Conservation (phyloP, 371 early-diverging fungal species). For the Lichtheimia ramosa region DNA sequence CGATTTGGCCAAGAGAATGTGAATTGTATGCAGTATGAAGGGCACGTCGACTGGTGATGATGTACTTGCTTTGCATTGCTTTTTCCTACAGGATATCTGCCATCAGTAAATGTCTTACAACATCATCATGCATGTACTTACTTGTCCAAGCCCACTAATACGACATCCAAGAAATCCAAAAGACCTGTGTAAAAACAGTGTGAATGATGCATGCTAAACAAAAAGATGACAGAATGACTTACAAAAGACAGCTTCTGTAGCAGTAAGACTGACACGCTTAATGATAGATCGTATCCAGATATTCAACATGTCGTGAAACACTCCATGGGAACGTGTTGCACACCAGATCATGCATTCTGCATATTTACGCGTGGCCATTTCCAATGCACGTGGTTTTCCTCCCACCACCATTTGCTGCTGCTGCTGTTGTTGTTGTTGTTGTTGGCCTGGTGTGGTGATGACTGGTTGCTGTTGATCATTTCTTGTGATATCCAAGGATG, state of each 20-base stretch:
- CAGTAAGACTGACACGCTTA: slow-evolving; percentile 46
- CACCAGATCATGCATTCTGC: slow-evolving; percentile 55
- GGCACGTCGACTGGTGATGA: slow-evolving; percentile 34
- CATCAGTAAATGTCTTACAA: background rate
- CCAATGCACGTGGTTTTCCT: slow-evolving; percentile 53
- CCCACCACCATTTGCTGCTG: no score
- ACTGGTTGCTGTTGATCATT: no score
- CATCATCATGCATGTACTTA: background rate
- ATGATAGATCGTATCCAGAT: slow-evolving; percentile 55
- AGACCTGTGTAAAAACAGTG: slow-evolving; percentile 5
- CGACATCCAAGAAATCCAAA: slow-evolving; percentile 9
- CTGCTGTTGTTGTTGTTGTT: no score
- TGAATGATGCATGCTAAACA: no score
- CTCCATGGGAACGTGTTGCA: slow-evolving; percentile 15
- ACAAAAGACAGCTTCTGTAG: slow-evolving; percentile 58
- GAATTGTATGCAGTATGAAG: slow-evolving; percentile 48
- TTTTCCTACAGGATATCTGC: background rate
- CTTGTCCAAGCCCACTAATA: slow-evolving; percentile 9
- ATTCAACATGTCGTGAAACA: slow-evolving; percentile 57
- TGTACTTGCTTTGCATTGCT: background rate
- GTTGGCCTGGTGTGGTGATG: no score
- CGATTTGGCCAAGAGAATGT: slow-evolving; percentile 39
- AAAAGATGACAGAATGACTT: background rate
- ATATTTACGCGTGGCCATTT: slow-evolving; percentile 50
- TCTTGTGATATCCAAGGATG: no score